Percentiles rank a stretch among this genome's conserved stretches.
phyloP scores from a whole-genome alignment of 2,329 filamentous ascomycete genomes.

The Cordyceps cateniannulata region DNA sequence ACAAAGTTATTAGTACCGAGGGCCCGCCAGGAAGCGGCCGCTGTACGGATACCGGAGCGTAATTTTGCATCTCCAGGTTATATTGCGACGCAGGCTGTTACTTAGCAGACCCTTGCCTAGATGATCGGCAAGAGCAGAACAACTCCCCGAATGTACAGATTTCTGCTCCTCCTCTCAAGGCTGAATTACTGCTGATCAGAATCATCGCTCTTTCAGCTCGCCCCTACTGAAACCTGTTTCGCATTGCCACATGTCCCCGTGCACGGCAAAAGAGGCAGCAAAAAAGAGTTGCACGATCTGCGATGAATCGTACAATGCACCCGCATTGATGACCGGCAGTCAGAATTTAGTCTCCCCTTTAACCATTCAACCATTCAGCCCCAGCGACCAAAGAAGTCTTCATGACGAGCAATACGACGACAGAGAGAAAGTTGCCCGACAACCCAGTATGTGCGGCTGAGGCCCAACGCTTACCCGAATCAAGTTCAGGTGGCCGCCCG shows the following conservation, averaged over 20 bases:
- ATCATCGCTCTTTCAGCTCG: not conserved
- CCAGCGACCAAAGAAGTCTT: not conserved
- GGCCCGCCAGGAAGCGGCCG: too few species aligned
- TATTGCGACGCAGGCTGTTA: too few species aligned
- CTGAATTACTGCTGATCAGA: not conserved
- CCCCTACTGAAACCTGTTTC: not conserved
- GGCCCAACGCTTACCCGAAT: not conserved
- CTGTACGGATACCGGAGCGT: too few species aligned
- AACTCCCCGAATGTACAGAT: not conserved
- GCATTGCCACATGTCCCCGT: not conserved
- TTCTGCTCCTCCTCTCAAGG: not conserved
- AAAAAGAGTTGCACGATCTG: slow-evolving; percentile 1
- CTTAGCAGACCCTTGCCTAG: too few species aligned
- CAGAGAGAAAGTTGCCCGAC: not conserved
- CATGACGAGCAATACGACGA: slow-evolving; percentile 10
- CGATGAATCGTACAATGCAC: not conserved
- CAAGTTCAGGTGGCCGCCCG: slow-evolving; percentile 3
- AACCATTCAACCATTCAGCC: not conserved
- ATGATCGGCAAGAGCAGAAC: not conserved
- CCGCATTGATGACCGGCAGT: not conserved
- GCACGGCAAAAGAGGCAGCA: not conserved
- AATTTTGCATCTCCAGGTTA: too few species aligned
- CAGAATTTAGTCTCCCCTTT: not conserved
- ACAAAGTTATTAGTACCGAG: too few species aligned
- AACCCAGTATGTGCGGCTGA: slow-evolving; percentile 5